These are phyloP conservation scores for Chaetomiaceae sp. DNA, from an alignment of 2,329 filamentous ascomycete genomes.

Conservation along the genomic window DNA sequence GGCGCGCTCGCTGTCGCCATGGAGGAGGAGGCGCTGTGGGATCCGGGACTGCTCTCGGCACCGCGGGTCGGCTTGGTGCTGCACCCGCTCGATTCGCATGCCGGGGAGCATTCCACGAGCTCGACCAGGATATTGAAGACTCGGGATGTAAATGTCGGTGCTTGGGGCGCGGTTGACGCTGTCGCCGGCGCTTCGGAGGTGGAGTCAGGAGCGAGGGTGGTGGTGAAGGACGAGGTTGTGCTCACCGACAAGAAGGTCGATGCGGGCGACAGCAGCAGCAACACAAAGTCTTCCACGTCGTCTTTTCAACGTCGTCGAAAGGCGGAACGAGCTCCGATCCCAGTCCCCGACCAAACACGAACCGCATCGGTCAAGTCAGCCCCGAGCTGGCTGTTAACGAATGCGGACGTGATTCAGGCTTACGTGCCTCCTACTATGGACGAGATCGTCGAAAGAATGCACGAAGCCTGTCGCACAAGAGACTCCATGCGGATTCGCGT, in stretches of 20 bases:
- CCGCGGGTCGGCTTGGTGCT: neutral
- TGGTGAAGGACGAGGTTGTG: neutral
- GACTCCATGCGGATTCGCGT: constrained; percentile 1
- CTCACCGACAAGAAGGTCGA: too few relatives aligned
- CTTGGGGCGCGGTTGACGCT: neutral
- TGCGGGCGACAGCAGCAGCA: neutral
- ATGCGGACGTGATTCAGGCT: neutral
- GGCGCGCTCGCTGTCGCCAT: constrained; percentile 20
- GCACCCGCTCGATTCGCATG: neutral
- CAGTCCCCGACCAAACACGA: neutral
- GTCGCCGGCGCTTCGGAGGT: neutral
- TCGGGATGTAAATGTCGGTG: neutral
- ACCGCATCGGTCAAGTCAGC: neutral
- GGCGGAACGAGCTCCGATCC: neutral
- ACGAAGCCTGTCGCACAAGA: constrained; percentile 15
- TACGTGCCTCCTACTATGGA: constrained; percentile 12
- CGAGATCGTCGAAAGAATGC: constrained; percentile 14
- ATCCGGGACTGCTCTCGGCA: constrained; percentile 6
- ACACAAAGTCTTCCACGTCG: neutral
- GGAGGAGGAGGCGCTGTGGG: constrained; percentile 24
- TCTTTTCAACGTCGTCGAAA: neutral
- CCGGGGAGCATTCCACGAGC: neutral
- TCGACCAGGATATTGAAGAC: neutral
- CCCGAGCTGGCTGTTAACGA: constrained; percentile 7
- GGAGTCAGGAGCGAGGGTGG: neutral